Base-by-base conservation (phyloP, 495 filamentous ascomycete species). In the Penicillium argentinense region DNA sequence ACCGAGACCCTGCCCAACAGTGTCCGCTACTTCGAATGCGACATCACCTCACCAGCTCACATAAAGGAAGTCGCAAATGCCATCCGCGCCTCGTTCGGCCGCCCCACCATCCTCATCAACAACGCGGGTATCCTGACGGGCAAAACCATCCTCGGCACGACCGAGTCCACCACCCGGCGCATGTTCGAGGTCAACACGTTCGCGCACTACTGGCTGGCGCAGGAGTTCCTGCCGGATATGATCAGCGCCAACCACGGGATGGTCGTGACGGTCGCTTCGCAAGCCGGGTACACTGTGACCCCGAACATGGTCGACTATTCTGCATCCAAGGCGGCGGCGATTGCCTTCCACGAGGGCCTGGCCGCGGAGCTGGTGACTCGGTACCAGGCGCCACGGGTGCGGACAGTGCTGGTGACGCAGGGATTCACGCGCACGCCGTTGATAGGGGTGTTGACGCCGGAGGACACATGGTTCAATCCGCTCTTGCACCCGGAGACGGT, bases 101-200 rank as follows among this genome's bases (percentile, higher is more conserved):
- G 74, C 5, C 87, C 87, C 0, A 88, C 83, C 1, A 68, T 89
- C 47, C 68, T 91, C 0, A 83, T 91, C 68, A 87, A 88, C 72
- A 91, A 89, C 59, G 86, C 86, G 1, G 86, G 85, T 40, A 72
- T 86, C 22, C 76, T 74, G 16, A 74, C 72, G n/a, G 82, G 79
- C 26, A 74, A 78, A 18, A 75, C 76, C 16, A 75, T 91, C 44
- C 76, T 88, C 19, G 67, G 72, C 43, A 62, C 74, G 23, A 75
- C 72, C 3, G 78, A 83, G 41, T 59, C 56, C 4, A 77, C 82
- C 42, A 74, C 85, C 40, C 68, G 73, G 3, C 80, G 82, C 50
- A 83, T 80, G 53, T 89, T 89, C 60, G 80, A 83, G 45, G 83
- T 89, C 53, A 91, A 89, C 69, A 76, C 80, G 1, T 63, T 89